Evolutionary conservation across 331 rosid genomes (phyloP).

Genomic region (Saraca asoca): DNA sequence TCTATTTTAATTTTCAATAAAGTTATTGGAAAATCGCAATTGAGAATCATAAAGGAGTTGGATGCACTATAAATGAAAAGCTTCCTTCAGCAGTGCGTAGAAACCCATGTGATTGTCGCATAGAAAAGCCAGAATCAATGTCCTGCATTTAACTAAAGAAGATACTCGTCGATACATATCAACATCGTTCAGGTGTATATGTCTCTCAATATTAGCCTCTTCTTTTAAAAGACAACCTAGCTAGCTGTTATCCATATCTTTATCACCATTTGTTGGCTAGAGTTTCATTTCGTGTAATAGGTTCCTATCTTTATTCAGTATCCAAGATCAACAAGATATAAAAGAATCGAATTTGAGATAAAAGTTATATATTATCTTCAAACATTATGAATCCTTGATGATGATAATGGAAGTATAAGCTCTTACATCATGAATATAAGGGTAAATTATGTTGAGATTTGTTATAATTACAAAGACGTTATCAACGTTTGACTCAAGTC

Average conservation of each 20-base stretch:
- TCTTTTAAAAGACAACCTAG: constrained; percentile 39
- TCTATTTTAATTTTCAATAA: no score
- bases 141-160: constrained; percentile 36
- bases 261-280: constrained; percentile 23
- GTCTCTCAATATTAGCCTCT: constrained; percentile 47
- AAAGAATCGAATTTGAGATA: no score
- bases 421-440: no score
- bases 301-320: no score
- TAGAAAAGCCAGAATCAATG: constrained; percentile 41
- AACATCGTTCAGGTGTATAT: constrained; percentile 17
- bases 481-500: no score
- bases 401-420: no score
- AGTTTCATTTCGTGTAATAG: neutral
- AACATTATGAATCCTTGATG: no score
- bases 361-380: no score
- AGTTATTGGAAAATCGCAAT: no score
- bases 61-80: constrained; percentile 34
- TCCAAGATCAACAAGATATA: no score
- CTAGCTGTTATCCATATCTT: constrained; percentile 35
- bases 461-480: no score
- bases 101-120: constrained; percentile 35
- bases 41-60: constrained; percentile 7
- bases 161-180: neutral
- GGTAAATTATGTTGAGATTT: no score
- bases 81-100: neutral